Conservation (phyloP, 2,329 filamentous ascomycete species). For the Fusarium metavorans region DNA sequence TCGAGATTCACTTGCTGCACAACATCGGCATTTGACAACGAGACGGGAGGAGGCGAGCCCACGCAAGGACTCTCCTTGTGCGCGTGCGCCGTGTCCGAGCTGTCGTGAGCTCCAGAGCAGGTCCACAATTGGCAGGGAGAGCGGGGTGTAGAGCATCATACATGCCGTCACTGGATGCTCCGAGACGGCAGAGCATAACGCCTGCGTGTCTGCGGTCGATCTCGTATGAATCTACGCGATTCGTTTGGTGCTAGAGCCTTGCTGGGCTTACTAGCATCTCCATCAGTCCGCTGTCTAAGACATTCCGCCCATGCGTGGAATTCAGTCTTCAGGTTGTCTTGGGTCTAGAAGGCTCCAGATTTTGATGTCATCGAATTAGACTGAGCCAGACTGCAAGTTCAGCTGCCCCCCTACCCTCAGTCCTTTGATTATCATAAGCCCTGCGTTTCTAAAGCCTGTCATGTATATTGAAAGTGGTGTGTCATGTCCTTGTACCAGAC, state of each 20-base stretch:
- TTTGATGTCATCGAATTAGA: neutral
- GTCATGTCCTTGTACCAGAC: neutral
- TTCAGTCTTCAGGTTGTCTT: neutral
- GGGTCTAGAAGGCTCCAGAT: neutral
- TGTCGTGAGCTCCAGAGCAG: neutral
- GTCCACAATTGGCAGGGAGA: neutral
- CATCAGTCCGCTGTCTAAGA: neutral
- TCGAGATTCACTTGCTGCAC: slow-evolving; percentile 5
- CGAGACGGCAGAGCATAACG: neutral
- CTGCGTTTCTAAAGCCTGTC: neutral
- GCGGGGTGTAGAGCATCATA: neutral
- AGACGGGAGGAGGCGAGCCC: neutral
- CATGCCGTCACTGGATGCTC: neutral
- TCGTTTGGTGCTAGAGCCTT: neutral
- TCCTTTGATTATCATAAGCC: neutral
- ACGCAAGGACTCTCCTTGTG: slow-evolving; percentile 27
- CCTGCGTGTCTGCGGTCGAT: neutral
- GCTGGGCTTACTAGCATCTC: neutral
- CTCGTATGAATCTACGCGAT: neutral
- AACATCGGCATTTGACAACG: slow-evolving; percentile 3
- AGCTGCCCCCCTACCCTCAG: neutral
- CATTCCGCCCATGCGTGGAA: neutral
- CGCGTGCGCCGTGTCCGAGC: neutral
- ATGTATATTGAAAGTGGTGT: neutral
- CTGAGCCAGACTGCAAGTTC: neutral